Conservation (phyloP, 1,139 yeast species). For the Taphrina deformans region DNA sequence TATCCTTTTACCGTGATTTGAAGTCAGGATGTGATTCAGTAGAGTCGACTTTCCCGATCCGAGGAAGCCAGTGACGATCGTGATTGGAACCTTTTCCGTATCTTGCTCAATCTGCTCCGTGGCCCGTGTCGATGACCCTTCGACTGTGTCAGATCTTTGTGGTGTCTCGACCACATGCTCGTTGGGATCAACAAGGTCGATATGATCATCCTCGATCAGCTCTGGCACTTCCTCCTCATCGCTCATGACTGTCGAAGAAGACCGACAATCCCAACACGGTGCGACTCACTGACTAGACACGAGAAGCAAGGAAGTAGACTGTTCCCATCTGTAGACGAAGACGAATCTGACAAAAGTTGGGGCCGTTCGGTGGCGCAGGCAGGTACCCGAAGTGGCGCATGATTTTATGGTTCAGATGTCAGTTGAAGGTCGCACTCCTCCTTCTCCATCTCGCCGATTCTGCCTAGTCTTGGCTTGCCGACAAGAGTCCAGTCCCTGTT, state of each 20-base stretch:
- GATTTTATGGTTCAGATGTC: constrained; percentile 3
- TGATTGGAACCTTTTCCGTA: constrained; percentile 69
- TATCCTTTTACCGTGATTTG: constrained; percentile 63
- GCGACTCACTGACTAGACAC: too few relatives aligned
- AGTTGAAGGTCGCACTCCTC: neutral
- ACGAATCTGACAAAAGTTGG: neutral
- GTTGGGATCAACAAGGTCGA: neutral
- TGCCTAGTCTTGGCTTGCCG: too few relatives aligned
- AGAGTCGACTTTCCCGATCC: constrained; percentile 95
- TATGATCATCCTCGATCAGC: constrained; percentile 31
- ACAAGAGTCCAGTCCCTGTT: too few relatives aligned
- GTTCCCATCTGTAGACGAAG: neutral
- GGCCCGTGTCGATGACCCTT: neutral
- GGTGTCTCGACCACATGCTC: neutral
- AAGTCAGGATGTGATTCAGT: constrained; percentile 66
- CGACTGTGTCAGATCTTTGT: neutral
- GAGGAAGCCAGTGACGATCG: constrained; percentile 88
- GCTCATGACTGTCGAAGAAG: too few relatives aligned
- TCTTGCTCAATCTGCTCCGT: constrained; percentile 37
- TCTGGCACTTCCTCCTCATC: constrained; percentile 13
- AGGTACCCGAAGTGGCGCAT: constrained; percentile 20
- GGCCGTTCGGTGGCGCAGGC: constrained; percentile 13
- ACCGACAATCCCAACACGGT: too few relatives aligned
- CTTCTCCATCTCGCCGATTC: neutral
- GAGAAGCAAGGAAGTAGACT: too few relatives aligned